Percentiles rank a stretch among this genome's conserved stretches.
These are phyloP conservation scores for Bipolaris bicolor DNA, from an alignment of 2,329 filamentous ascomycete species.

Conservation along the genomic window DNA sequence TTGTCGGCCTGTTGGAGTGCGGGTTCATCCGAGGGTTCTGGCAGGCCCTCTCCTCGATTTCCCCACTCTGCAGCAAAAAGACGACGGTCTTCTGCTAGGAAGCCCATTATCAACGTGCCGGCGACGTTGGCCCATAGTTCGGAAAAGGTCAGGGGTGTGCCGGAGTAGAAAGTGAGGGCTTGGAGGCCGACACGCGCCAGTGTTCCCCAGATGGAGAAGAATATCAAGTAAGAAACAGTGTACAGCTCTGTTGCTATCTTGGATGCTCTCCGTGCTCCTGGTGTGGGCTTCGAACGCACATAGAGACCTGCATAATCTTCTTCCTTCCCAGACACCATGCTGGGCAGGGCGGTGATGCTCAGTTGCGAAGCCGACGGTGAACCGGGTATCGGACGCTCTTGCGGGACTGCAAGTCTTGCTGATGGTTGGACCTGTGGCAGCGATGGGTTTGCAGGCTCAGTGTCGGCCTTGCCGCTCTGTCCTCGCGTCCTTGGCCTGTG, in stretches of 20 bases:
- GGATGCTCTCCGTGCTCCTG: slow-evolving; percentile 27
- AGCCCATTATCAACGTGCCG: slow-evolving; percentile 84
- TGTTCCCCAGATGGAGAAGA: slow-evolving; percentile 86
- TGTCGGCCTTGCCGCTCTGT: slow-evolving; percentile 6
- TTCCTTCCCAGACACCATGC: slow-evolving; percentile 19
- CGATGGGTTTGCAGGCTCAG: slow-evolving; percentile 9
- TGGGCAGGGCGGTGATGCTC: slow-evolving; percentile 40
- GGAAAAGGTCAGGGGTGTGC: slow-evolving; percentile 73
- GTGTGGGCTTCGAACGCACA: slow-evolving; percentile 17
- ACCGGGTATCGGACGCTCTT: slow-evolving; percentile 2
- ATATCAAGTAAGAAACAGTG: slow-evolving; percentile 78
- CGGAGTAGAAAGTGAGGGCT: slow-evolving; percentile 78
- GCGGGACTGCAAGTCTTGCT: slow-evolving; percentile 13
- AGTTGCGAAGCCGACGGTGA: slow-evolving; percentile 24
- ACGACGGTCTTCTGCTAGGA: slow-evolving; percentile 77
- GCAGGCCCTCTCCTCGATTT: slow-evolving; percentile 31
- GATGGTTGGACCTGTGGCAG: slow-evolving; percentile 19
- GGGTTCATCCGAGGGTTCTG: slow-evolving; percentile 24
- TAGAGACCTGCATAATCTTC: slow-evolving; percentile 18
- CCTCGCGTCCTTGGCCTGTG: slow-evolving; percentile 10
- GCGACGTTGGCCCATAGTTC: slow-evolving; percentile 88
- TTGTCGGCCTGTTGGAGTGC: slow-evolving; percentile 18
- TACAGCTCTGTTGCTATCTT: slow-evolving; percentile 54
- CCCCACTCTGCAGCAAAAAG: slow-evolving; percentile 76
- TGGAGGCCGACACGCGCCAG: slow-evolving; percentile 81